A percentile compares a stretch with the other conserved stretches of the same genome.
Conservation (phyloP, 1,284 basidiomycete genomes). For the Rhodofomes roseus region DNA sequence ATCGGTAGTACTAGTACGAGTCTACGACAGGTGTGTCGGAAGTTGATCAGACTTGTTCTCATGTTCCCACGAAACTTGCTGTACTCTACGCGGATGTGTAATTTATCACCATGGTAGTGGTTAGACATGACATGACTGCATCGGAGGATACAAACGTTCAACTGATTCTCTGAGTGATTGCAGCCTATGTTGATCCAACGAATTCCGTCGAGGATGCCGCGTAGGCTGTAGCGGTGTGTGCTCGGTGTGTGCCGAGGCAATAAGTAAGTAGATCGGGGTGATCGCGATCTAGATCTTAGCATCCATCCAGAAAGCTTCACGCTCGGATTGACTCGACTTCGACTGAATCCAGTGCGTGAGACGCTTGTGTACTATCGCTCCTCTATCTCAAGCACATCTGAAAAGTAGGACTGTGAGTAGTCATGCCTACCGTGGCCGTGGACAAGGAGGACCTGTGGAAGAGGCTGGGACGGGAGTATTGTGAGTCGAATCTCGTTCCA, state of each 20-base stretch:
- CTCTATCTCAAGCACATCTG: background rate
- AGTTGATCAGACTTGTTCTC: background rate
- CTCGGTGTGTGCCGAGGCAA: no score
- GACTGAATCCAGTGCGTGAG: background rate
- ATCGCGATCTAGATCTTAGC: constrained; percentile 2
- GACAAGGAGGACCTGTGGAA: constrained; percentile 95
- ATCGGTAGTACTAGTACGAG: no score
- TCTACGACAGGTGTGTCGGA: no score
- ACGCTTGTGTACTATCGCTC: background rate
- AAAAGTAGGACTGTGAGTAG: background rate
- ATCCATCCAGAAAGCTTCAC: background rate
- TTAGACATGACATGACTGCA: no score
- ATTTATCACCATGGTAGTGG: no score
- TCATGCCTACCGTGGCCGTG: constrained; percentile 93
- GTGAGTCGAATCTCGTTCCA: constrained; percentile 40
- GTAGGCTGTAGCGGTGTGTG: no score
- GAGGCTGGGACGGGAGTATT: constrained; percentile 81
- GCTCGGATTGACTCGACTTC: background rate
- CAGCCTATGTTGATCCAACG: no score
- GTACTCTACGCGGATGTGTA: background rate
- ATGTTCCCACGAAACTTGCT: background rate
- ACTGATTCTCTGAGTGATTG: no score
- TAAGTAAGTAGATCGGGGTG: background rate
- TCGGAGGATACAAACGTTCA: no score
- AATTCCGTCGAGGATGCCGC: no score